Evolutionary conservation across 208 protist genomes (phyloP).

Genomic region (Leishmania tropica): DNA sequence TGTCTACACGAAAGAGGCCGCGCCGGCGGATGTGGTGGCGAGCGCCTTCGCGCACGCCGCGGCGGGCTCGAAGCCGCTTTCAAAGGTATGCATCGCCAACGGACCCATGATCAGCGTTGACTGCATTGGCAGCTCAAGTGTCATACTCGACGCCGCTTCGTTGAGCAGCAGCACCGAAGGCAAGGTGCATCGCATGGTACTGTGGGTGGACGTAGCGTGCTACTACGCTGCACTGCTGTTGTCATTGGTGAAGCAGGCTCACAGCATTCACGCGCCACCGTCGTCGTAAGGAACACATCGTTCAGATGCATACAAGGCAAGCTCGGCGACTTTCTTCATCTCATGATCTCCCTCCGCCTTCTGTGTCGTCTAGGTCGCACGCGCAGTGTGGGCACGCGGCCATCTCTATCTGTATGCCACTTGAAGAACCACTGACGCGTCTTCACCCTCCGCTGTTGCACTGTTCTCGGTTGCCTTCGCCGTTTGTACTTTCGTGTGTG

Average conservation of each 20-base stretch:
- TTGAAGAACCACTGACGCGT: background rate
- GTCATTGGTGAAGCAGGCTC: constrained; percentile 24
- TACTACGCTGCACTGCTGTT: constrained; percentile 17
- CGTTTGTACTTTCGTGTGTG: background rate
- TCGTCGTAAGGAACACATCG: background rate
- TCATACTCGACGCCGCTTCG: constrained; percentile 42
- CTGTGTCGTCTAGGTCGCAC: background rate
- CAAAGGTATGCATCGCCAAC: background rate
- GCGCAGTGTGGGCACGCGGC: background rate
- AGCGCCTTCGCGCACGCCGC: constrained; percentile 76
- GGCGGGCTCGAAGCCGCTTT: constrained; percentile 10
- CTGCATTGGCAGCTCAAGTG: constrained; percentile 30
- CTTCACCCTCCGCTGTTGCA: background rate
- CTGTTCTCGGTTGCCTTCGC: constrained; percentile 2
- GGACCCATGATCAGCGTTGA: constrained; percentile 54
- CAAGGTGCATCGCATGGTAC: constrained; percentile 43
- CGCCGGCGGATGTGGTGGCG: constrained; percentile 93
- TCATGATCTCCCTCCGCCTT: background rate
- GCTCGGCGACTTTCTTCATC: background rate
- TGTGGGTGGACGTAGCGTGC: constrained; percentile 62
- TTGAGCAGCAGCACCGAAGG: constrained; percentile 36
- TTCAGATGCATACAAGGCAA: background rate
- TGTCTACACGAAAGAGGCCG: constrained; percentile 73
- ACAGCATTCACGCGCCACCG: constrained; percentile 3
- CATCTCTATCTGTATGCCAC: constrained; percentile 4